Base-by-base conservation (phyloP, 495 filamentous ascomycete species). In the Penicillium desertorum region DNA sequence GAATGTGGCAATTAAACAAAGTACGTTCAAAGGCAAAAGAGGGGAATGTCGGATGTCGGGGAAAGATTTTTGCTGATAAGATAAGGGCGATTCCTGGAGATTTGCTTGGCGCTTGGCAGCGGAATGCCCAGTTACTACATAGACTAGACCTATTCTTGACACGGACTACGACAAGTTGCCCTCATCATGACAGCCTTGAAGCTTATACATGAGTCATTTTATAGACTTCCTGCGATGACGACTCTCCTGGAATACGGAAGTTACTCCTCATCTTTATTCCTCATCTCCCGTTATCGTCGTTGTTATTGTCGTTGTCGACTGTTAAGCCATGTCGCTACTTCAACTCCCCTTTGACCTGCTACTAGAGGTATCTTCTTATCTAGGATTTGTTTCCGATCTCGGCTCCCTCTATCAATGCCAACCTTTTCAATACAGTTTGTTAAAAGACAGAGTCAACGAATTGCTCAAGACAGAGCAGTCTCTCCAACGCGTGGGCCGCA, bases 31-130 rank as follows among this genome's bases (percentile, higher is more conserved):
- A 56, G 39, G 51, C 52, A 60, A 53, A 62, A 60, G 64, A 62
- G 61, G 62, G 63, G 64, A 66, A 52, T 29, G 23, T 49, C 56
- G 63, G 58, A 57, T 43, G 54, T 66, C 66, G 60, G 63, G 63
- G 66, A 66, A 63, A 60, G 63, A 65, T 53, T 68, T 68, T 68
- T 62, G 59, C 62, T 61, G 62, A 68, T 68, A 68, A 68, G 65
- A 68, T 68, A 59, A 45, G 42, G 42, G 9, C 45, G 41, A 37
- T 25, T 45, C 11, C 42, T 52, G 42, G 19, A 43, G 45, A 30
- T 46, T 51, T 46, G 45, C 36, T 37, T 37, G 34, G 34, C 34
- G 45, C 36, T 37, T 37, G 34, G 34, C 34, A 7, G 34, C 30
- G 30, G 14, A 37, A n/a, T 37, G 34, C 23, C 23, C 23, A 23